Base-by-base conservation (phyloP, 495 filamentous ascomycete species). In the Usnea hakonensis region DNA sequence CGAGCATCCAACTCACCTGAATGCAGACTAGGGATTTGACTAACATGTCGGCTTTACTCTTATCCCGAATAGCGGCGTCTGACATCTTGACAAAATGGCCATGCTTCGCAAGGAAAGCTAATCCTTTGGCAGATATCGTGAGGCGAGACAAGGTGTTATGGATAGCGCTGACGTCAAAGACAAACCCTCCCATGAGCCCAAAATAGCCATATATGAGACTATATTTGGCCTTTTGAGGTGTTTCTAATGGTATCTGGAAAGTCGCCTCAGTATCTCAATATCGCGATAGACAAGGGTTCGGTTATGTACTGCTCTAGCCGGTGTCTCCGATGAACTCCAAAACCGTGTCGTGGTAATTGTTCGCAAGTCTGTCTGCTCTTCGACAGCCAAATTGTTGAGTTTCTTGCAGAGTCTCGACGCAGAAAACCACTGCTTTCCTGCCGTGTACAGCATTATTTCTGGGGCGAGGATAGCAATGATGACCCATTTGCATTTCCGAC, bases 101-200 rank as follows among this genome's bases (percentile, higher is more conserved):
- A 26, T 64, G 55, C 30, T 35, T 21, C 1, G 65, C 65, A 13
- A 67, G n/a, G 13, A 56, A 28, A 17, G 11, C 3, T 5, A 65
- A 17, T 32, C 67, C 73, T 9, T 60, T 28, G 4, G 59, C 19
- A 8, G 74, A 68, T n/a, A 74, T 54, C 0, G 63, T 55, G 32
- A 69, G 40, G 9, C 46, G 50, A 30, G 35, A 67, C n/a, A 64
- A 67, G 14, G 26, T 60, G 38, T 62, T 36, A 28, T 61, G 63
- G n/a, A 65, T 28, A 61, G 32, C 50, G 23, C 37, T 46, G 8
- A 65, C 38, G 11, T 75, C 64, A 13, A 78, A 37, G 3, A 65
- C 59, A 64, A 78, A 71, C 1, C 74, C 74, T 10, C 75, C 76
- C 75, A 78, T 79, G 28, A 71, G 62, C 16, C 68, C 74, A 53